Evolutionary conservation across 306 rosid species (phyloP).

Genomic region (apple (Malus domestica)): DNA sequence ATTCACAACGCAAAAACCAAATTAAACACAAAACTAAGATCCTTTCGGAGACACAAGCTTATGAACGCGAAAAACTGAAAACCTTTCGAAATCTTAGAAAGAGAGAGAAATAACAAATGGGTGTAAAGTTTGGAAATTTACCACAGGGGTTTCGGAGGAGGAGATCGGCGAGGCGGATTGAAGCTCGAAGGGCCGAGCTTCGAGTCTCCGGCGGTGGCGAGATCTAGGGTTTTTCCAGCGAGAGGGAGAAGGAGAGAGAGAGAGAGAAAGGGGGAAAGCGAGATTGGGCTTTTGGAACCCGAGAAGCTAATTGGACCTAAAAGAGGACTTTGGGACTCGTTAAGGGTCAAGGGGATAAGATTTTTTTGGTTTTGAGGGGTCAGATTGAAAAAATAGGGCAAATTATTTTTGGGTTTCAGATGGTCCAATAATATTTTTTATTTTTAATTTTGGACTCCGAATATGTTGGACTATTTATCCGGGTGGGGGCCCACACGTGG

Average conservation of each 20-base stretch:
- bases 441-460: neutral
- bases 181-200: constrained; percentile 38
- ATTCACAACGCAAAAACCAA: neutral
- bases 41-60: neutral
- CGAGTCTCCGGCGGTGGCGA: constrained; percentile 27
- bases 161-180: constrained; percentile 6
- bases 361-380: constrained; percentile 10
- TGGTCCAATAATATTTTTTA: constrained; percentile 49
- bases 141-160: constrained; percentile 11
- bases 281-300: constrained; percentile 90
- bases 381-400: constrained; percentile 18
- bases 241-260: neutral
- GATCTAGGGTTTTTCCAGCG: constrained; percentile 71
- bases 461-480: constrained; percentile 16
- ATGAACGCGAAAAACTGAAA: neutral
- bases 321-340: neutral
- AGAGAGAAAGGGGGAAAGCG: constrained; percentile 25
- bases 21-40: constrained; percentile 3
- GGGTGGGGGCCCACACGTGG: constrained; percentile 16
- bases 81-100: neutral
- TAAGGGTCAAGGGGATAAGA: constrained; percentile 29
- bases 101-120: neutral
- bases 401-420: neutral
- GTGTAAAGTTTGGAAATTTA: neutral
- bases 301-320: constrained; percentile 81